A percentile compares a stretch with the other conserved stretches of the same genome.
phyloP scores from a whole-genome alignment of 169 alveolate genomes.

The Theileria annulata region DNA sequence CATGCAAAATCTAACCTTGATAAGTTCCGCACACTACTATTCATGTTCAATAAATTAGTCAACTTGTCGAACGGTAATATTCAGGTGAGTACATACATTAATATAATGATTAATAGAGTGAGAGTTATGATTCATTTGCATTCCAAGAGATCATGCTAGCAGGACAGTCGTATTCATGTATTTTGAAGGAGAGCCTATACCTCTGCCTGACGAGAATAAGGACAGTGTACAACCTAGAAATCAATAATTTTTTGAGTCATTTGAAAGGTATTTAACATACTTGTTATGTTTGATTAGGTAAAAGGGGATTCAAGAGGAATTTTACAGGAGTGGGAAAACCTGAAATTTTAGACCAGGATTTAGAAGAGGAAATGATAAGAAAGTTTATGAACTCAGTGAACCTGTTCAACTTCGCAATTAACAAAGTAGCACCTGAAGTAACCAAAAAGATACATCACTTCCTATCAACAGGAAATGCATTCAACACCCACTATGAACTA shows the following conservation, averaged over 20 bases:
- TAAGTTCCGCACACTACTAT: constrained; percentile 90
- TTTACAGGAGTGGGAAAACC: constrained; percentile 1
- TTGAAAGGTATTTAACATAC: constrained; percentile 27
- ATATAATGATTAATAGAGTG: constrained; percentile 38
- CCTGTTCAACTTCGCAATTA: constrained; percentile 61
- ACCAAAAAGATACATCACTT: constrained; percentile 78
- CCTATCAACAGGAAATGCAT: constrained; percentile 95
- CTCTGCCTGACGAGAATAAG: constrained; percentile 62
- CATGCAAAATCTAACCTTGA: constrained; percentile 90
- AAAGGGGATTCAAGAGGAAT: constrained; percentile 1
- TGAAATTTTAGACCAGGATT: constrained; percentile 10
- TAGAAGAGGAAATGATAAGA: constrained; percentile 37
- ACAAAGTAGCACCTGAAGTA: constrained; percentile 59
- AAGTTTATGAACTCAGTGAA: constrained; percentile 27
- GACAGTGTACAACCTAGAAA: constrained; percentile 63
- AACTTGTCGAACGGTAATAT: constrained; percentile 86
- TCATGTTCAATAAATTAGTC: constrained; percentile 94
- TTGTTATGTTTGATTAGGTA: constrained; percentile 1
- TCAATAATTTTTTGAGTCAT: constrained; percentile 23
- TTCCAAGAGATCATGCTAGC: constrained; percentile 82
- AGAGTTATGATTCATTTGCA: constrained; percentile 81
- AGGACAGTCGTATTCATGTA: constrained; percentile 81
- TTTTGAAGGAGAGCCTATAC: constrained; percentile 79
- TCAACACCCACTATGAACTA: constrained; percentile 74
- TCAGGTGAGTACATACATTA: constrained; percentile 22